Evolutionary conservation across 768 basidiomycete genomes (phyloP), one percentile per base, ranked within the genome.

Genomic region (Mycena metata): DNA sequence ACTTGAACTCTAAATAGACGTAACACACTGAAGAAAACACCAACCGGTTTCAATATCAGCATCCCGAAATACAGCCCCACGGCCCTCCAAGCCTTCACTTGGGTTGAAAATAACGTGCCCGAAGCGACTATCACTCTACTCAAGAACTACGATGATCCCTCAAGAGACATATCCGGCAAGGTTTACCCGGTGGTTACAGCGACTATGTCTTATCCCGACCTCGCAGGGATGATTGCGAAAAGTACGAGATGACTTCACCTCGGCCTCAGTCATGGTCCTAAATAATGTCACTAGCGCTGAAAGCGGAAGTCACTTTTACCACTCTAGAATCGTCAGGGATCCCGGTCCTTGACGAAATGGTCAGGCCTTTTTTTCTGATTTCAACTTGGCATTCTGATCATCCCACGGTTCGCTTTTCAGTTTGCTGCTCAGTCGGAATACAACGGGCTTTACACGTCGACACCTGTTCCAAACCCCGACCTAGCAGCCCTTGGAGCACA

Each of bases 401-500:
- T 6, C 56, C 35, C 3, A 43, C 5, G 23, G n/a, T n/a, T 17
- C 24, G 10, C 12, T 26, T 50, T 35, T 23, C 21, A 63, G 51
- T 54, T 30, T 10, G 30, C 51, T 2, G 50, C 42, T 17, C 51
- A 54, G 2, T 12, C 50, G 0, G 61, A 54, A 26, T 54, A 63
- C 13, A 45, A 63, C 41, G 50, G 61, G 5, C 24, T 63, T 12
- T 64, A 55, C 52, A 47, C 62, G 2, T 7, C 24, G 12, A 64
- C 43, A 11, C 62, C 62, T 1, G 62, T 64, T 2, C 62, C 62
- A 5, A 64, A 64, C 26, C 62, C 52, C 30, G 30, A 30, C 30
- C 6, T 30, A 6, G 30, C 6, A 3, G 6, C 30, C 6, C 30
- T 30, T 30, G 30, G 30, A 30, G 30, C 30, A 30, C 3, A 30